phyloP scores from a whole-genome alignment of 2,329 filamentous ascomycete species.

The Cercospora brassicicola region DNA sequence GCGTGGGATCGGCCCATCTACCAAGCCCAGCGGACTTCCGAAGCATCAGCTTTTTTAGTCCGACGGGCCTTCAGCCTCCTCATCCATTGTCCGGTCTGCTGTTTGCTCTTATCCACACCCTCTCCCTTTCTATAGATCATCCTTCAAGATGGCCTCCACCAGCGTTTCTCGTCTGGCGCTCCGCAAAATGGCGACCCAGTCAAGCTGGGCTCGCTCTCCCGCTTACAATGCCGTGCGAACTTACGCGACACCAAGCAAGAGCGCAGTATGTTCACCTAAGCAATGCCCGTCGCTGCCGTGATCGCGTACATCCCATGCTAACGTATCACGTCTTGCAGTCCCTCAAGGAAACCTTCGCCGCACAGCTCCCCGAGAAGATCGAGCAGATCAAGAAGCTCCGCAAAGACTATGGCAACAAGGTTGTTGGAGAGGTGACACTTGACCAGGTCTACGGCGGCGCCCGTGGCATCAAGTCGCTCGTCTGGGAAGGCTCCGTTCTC shows the following conservation, averaged over 20 bases:
- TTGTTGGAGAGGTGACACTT: conserved; percentile 95
- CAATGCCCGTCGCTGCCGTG: background rate
- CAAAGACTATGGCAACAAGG: conserved; percentile 95
- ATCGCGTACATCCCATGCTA: background rate
- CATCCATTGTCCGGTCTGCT: background rate
- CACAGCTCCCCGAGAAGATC: conserved; percentile 91
- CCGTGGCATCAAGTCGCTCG: conserved; percentile 96
- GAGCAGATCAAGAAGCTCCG: conserved; percentile 99
- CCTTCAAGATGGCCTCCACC: conserved; percentile 36
- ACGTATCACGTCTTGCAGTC: conserved; percentile 59
- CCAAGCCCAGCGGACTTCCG: background rate
- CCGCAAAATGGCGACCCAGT: conserved; percentile 67
- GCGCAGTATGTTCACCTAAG: conserved; percentile 63
- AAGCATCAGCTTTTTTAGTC: background rate
- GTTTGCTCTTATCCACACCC: conserved; percentile 11
- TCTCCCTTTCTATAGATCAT: background rate
- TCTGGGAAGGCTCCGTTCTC: conserved; percentile 98
- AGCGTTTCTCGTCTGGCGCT: conserved; percentile 65
- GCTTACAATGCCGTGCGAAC: conserved; percentile 81
- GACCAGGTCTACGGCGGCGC: conserved; percentile 99
- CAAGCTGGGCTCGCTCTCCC: conserved; percentile 57
- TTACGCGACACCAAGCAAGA: conserved; percentile 93
- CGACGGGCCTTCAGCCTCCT: background rate
- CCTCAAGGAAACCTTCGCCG: conserved; percentile 97
- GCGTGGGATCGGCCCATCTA: background rate